Conservation (phyloP, 2,329 filamentous ascomycete genomes). For the Ciborinia camelliae region DNA sequence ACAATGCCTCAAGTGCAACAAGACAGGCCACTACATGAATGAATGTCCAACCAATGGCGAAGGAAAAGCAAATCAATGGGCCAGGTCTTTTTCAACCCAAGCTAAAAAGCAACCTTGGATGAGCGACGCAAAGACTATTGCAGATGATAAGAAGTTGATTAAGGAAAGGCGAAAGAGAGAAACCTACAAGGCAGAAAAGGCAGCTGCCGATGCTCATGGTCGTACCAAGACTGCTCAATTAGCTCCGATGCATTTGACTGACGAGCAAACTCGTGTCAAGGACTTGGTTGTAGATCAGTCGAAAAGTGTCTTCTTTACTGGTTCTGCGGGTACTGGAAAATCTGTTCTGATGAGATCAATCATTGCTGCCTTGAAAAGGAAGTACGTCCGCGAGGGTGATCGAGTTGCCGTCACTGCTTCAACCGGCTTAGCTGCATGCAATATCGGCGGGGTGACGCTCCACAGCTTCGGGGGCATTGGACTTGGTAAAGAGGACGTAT, state of each 20-base stretch:
- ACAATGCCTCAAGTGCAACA: slow-evolving; percentile 27
- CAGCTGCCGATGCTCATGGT: slow-evolving; percentile 44
- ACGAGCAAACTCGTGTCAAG: slow-evolving; percentile 81
- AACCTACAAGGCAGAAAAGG: slow-evolving; percentile 42
- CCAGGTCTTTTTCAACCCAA: slow-evolving; percentile 43
- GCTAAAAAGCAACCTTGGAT: slow-evolving; percentile 60
- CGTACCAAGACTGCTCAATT: slow-evolving; percentile 41
- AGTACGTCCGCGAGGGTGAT: slow-evolving; percentile 73
- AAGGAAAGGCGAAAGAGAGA: slow-evolving; percentile 56
- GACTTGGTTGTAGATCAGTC: slow-evolving; percentile 75
- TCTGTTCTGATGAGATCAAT: slow-evolving; percentile 93
- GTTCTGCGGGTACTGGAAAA: slow-evolving; percentile 94
- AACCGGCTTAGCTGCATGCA: slow-evolving; percentile 92
- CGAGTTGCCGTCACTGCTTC: slow-evolving; percentile 91
- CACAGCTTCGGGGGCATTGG: slow-evolving; percentile 97
- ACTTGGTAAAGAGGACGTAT: slow-evolving; percentile 82
- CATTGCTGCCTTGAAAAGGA: slow-evolving; percentile 74
- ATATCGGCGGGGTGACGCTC: slow-evolving; percentile 91
- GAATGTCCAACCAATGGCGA: slow-evolving; percentile 26
- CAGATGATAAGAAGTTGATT: slow-evolving; percentile 75
- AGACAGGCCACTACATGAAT: slow-evolving; percentile 23
- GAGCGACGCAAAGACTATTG: slow-evolving; percentile 67
- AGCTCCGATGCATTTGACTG: slow-evolving; percentile 55
- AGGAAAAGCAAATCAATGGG: slow-evolving; percentile 20
- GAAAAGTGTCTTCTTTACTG: slow-evolving; percentile 96